Conservation (phyloP, 2,329 filamentous ascomycete species). For the Colletotrichum melonis region DNA sequence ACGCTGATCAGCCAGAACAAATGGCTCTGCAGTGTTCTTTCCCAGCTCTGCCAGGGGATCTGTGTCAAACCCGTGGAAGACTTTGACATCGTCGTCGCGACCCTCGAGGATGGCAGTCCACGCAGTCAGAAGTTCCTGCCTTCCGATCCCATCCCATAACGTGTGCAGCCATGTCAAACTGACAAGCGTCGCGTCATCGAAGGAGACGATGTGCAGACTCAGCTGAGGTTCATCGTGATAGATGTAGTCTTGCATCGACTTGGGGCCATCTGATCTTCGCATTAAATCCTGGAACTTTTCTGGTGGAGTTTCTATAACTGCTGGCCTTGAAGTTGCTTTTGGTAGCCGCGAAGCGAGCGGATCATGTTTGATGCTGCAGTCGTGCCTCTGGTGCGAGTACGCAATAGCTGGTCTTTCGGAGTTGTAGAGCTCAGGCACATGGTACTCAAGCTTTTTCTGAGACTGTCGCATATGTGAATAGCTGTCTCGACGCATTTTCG, state of each 20-base stretch:
- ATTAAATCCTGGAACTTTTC: constrained; percentile 33
- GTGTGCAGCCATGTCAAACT: constrained; percentile 58
- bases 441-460: background rate
- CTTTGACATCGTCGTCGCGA: constrained; percentile 50
- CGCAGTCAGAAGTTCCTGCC: constrained; percentile 51
- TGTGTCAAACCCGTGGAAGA: constrained; percentile 44
- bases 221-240: constrained; percentile 56
- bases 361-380: background rate
- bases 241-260: constrained; percentile 51
- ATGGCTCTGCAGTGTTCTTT: background rate
- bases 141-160: constrained; percentile 57
- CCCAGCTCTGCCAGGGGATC: constrained; percentile 46
- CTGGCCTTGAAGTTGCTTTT: constrained; percentile 1
- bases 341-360: background rate
- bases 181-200: constrained; percentile 61
- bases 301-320: background rate
- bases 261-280: constrained; percentile 19
- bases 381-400: background rate
- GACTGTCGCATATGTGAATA: background rate
- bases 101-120: constrained; percentile 59
- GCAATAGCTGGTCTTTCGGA: background rate
- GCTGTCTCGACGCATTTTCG: no score
- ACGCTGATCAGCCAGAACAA: background rate
- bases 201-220: constrained; percentile 58
- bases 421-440: background rate